phyloP scores from a whole-genome alignment of 2,329 filamentous ascomycete species.

The Xylariaceae sp. region DNA sequence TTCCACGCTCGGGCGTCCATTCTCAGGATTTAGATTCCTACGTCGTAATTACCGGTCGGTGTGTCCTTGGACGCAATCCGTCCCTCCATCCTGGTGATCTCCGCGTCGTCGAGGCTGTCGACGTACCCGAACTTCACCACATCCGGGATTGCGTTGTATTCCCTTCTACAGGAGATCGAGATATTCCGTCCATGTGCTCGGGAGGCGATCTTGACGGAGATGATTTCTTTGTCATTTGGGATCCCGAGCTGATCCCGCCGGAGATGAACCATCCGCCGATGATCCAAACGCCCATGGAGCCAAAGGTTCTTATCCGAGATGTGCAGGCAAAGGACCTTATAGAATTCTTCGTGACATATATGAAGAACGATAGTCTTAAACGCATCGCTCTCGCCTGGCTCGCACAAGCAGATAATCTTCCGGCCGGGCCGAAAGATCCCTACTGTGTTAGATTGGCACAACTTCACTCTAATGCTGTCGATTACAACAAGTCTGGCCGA shows the following conservation, averaged over 20 bases:
- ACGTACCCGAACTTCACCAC: constrained; percentile 68
- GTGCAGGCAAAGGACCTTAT: constrained; percentile 72
- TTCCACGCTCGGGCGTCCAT: constrained; percentile 57
- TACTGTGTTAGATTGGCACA: constrained; percentile 72
- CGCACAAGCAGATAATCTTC: constrained; percentile 64
- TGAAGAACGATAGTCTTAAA: constrained; percentile 82
- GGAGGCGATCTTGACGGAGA: constrained; percentile 95
- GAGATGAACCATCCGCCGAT: constrained; percentile 68
- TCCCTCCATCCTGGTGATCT: constrained; percentile 92
- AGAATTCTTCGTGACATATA: constrained; percentile 84
- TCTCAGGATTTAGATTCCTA: constrained; percentile 51
- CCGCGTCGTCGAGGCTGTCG: constrained; percentile 78
- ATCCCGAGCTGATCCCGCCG: constrained; percentile 64
- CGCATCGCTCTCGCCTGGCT: constrained; percentile 80
- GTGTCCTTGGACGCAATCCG: constrained; percentile 84
- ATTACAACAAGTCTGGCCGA: constrained; percentile 87
- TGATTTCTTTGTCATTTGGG: constrained; percentile 94
- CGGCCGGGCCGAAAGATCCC: constrained; percentile 59
- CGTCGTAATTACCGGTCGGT: constrained; percentile 68
- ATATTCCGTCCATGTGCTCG: constrained; percentile 90
- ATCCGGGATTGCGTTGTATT: constrained; percentile 85
- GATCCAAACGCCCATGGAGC: constrained; percentile 62
- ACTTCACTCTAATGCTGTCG: constrained; percentile 86
- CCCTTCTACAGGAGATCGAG: constrained; percentile 75
- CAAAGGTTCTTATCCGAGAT: constrained; percentile 52